These are phyloP conservation scores for Coniochaeta prunicola DNA, from an alignment of 2,329 filamentous ascomycete genomes.

Conservation along the genomic window DNA sequence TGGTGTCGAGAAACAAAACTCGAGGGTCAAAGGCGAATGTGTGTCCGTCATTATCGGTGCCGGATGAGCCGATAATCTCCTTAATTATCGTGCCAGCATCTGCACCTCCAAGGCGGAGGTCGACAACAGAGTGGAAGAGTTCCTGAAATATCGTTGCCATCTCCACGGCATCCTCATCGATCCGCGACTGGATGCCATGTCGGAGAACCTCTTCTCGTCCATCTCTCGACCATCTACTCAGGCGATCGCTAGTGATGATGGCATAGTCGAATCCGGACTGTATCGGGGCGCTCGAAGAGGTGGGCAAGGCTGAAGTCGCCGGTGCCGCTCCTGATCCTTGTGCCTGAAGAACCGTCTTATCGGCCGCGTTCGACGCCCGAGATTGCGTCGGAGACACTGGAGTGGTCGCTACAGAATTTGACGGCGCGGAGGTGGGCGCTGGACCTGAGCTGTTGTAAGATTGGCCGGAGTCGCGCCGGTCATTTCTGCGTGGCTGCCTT, in stretches of 20 bases:
- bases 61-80: slow-evolving; percentile 59
- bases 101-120: slow-evolving; percentile 56
- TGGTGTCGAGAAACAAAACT: slow-evolving; percentile 72
- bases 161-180: slow-evolving; percentile 60
- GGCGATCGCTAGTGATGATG: slow-evolving; percentile 62
- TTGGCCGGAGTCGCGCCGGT: slow-evolving; percentile 47
- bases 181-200: slow-evolving; percentile 55
- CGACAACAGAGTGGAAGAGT: slow-evolving; percentile 67
- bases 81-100: slow-evolving; percentile 69
- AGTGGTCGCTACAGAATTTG: slow-evolving; percentile 10
- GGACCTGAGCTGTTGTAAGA: slow-evolving; percentile 11
- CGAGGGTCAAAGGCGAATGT: slow-evolving; percentile 51
- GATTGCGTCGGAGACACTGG: slow-evolving; percentile 22
- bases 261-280: slow-evolving; percentile 58
- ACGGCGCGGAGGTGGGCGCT: slow-evolving; percentile 8
- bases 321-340: slow-evolving; percentile 3
- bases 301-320: slow-evolving; percentile 11
- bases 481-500: slow-evolving; percentile 37
- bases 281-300: slow-evolving; percentile 15
- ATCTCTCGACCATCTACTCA: slow-evolving; percentile 54
- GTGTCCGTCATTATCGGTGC: slow-evolving; percentile 41
- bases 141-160: slow-evolving; percentile 77
- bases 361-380: slow-evolving; percentile 30
- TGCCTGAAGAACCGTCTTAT: slow-evolving; percentile 18
- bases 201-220: slow-evolving; percentile 63